Percentiles rank a stretch among this genome's conserved stretches.
phyloP scores from a whole-genome alignment of 805 yeast species.

The Yarrowia sp. region DNA sequence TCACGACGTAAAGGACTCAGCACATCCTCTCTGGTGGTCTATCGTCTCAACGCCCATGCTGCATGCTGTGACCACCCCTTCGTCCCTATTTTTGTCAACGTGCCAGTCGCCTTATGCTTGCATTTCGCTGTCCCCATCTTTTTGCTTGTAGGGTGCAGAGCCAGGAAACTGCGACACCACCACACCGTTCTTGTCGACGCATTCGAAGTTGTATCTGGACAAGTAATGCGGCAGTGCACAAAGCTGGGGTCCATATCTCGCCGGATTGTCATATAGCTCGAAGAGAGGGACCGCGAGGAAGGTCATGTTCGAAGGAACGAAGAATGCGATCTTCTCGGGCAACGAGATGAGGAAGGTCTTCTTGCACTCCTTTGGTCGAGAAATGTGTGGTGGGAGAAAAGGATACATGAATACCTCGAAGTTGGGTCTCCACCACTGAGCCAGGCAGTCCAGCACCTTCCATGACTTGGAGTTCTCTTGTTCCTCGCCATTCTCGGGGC shows the following conservation, averaged over 20 bases:
- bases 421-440: slow-evolving; percentile 51
- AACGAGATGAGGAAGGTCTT: slow-evolving; percentile 48
- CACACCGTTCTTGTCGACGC: slow-evolving; percentile 46
- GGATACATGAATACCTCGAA: slow-evolving; percentile 49
- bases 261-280: slow-evolving; percentile 48
- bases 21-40: not conserved
- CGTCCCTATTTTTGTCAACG: not conserved
- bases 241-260: slow-evolving; percentile 48
- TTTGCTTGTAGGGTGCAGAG: slow-evolving; percentile 9
- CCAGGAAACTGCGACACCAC: slow-evolving; percentile 41
- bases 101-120: not conserved
- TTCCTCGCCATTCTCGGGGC: slow-evolving; percentile 41
- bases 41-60: not conserved
- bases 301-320: slow-evolving; percentile 48
- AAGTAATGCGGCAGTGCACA: slow-evolving; percentile 51
- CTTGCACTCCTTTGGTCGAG: slow-evolving; percentile 50
- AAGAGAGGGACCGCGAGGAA: slow-evolving; percentile 49
- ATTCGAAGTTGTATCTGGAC: slow-evolving; percentile 49
- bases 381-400: slow-evolving; percentile 50
- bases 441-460: slow-evolving; percentile 49
- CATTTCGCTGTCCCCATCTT: not conserved
- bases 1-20: too few relatives aligned
- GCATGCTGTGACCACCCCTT: not conserved
- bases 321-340: slow-evolving; percentile 46
- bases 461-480: slow-evolving; percentile 44